phyloP scores from a whole-genome alignment of 345 rosid genomes.

The Triadica sebifera region DNA sequence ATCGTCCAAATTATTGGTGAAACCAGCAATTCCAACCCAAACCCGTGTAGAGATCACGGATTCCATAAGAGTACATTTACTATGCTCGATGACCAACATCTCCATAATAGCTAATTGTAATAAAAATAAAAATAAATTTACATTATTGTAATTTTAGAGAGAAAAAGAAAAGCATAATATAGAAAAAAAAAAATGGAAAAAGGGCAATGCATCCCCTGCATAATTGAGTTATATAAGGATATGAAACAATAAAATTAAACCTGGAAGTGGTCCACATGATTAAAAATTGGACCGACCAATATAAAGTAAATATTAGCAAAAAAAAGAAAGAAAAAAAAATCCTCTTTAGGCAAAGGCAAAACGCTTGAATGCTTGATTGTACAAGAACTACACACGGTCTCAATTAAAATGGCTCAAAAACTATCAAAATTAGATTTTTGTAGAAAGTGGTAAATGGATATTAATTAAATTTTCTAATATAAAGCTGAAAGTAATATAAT shows the following conservation, averaged over 20 bases:
- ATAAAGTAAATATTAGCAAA: not conserved
- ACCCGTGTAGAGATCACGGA: slow-evolving; percentile 59
- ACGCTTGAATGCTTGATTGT: not conserved
- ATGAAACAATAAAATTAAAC: slow-evolving; percentile 6
- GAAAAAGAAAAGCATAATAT: not conserved
- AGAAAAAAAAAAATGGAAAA: not conserved
- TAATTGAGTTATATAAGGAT: not conserved
- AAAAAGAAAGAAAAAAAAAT: not conserved
- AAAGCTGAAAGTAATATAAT: no score
- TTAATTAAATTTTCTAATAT: no score
- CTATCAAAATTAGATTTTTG: not conserved
- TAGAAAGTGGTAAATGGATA: not conserved
- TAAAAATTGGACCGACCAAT: slow-evolving; percentile 9
- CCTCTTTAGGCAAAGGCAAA: not conserved
- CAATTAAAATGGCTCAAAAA: not conserved
- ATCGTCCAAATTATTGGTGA: slow-evolving; percentile 35
- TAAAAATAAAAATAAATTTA: slow-evolving; percentile 5
- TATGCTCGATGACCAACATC: slow-evolving; percentile 25
- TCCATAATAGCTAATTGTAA: slow-evolving; percentile 8
- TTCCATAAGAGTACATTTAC: slow-evolving; percentile 40
- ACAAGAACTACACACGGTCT: not conserved
- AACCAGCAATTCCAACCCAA: slow-evolving; percentile 40
- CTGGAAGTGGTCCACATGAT: not conserved
- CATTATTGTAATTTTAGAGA: not conserved
- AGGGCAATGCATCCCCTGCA: not conserved